Percentiles rank a stretch among this genome's conserved stretches.
Evolutionary conservation across 305 asterid species (phyloP).

Genomic region (Fraxinus floribunda): DNA sequence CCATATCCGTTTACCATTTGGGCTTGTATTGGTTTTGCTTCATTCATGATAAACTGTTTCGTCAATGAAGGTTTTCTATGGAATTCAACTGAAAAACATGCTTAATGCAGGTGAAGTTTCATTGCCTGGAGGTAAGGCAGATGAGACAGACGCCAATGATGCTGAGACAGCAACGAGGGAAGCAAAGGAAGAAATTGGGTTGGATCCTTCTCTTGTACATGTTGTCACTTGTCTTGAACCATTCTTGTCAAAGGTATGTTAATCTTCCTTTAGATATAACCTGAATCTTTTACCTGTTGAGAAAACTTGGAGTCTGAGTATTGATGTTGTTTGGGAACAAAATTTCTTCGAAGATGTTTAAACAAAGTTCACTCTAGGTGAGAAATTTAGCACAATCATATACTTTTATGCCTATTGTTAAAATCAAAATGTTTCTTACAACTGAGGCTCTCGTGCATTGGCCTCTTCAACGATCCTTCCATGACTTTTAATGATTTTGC

Average conservation of each 20-base stretch:
- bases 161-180: slow-evolving; percentile 85
- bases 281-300: neutral
- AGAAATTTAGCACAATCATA: neutral
- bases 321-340: neutral
- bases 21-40: neutral
- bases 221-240: slow-evolving; percentile 85
- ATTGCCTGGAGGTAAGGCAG: slow-evolving; percentile 93
- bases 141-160: slow-evolving; percentile 69
- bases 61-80: neutral
- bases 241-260: slow-evolving; percentile 76
- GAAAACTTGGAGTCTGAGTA: neutral
- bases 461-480: neutral
- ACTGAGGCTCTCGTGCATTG: neutral
- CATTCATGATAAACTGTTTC: neutral
- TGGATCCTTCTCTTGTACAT: slow-evolving; percentile 78
- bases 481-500: neutral
- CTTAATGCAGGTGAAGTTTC: slow-evolving; percentile 78
- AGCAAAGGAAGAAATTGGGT: slow-evolving; percentile 92
- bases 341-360: neutral
- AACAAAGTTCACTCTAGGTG: neutral
- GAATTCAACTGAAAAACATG: neutral
- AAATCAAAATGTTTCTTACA: neutral
- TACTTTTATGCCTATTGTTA: neutral
- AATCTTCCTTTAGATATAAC: neutral
- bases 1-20: neutral